These are phyloP conservation scores for Trichoderma simmonsii DNA, from an alignment of 2,329 filamentous ascomycete genomes.

Conservation along the genomic window DNA sequence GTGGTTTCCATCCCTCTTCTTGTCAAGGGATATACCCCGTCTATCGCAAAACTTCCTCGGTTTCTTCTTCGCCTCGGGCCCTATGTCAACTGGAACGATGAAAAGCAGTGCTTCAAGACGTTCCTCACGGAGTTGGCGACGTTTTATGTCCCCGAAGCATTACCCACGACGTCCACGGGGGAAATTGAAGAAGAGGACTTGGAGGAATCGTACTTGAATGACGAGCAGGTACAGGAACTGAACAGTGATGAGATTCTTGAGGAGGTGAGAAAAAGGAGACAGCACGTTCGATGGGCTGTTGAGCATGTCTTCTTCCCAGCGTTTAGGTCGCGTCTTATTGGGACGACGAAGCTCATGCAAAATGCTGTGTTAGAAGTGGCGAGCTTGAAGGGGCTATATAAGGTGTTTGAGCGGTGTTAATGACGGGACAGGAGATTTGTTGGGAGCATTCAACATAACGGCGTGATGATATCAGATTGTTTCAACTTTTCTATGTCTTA, in stretches of 20 bases:
- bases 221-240: neutral
- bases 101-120: slow-evolving; percentile 79
- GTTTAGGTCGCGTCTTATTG: slow-evolving; percentile 77
- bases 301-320: slow-evolving; percentile 90
- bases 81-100: slow-evolving; percentile 79
- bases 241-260: slow-evolving; percentile 31
- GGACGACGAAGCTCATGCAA: slow-evolving; percentile 72
- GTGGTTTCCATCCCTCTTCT: slow-evolving; percentile 78
- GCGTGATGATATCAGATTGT: neutral
- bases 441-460: neutral
- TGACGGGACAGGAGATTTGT: neutral
- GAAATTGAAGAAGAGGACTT: neutral
- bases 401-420: slow-evolving; percentile 92
- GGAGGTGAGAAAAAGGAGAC: slow-evolving; percentile 55
- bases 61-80: slow-evolving; percentile 89
- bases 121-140: slow-evolving; percentile 83
- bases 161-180: slow-evolving; percentile 53
- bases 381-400: slow-evolving; percentile 86
- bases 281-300: slow-evolving; percentile 69
- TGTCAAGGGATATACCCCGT: slow-evolving; percentile 83
- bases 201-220: neutral
- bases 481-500: neutral
- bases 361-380: slow-evolving; percentile 80
- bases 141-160: slow-evolving; percentile 85
- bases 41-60: slow-evolving; percentile 78